These are phyloP conservation scores for Saccharomycopsis oosterbeekiorum DNA, from an alignment of 805 yeast genomes.

Conservation along the genomic window DNA sequence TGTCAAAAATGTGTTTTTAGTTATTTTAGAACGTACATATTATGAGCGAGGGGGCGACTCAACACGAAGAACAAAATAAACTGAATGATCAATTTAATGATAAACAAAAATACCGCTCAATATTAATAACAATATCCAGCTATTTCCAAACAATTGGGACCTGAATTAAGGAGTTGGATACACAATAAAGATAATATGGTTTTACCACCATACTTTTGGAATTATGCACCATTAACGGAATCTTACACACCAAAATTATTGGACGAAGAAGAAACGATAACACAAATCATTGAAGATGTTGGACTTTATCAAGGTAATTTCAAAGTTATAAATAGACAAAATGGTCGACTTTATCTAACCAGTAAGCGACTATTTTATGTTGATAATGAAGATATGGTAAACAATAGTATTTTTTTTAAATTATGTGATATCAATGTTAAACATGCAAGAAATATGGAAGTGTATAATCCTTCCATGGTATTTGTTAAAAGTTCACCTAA, in stretches of 20 bases:
- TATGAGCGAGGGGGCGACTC: not conserved
- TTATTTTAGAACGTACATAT: too few species aligned
- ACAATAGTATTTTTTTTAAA: constrained; percentile 38
- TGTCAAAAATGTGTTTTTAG: too few species aligned
- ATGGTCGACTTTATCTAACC: constrained; percentile 74
- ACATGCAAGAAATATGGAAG: constrained; percentile 27
- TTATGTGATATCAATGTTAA: constrained; percentile 21
- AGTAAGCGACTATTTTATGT: constrained; percentile 64
- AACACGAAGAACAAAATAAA: not conserved
- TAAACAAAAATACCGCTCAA: too few species aligned
- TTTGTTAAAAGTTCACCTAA: constrained; percentile 76
- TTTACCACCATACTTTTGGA: constrained; percentile 8
- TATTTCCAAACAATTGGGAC: too few species aligned
- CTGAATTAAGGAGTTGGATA: not conserved
- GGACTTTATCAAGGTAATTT: constrained; percentile 75
- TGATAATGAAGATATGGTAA: constrained; percentile 36
- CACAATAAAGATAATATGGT: not conserved
- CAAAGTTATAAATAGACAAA: constrained; percentile 53
- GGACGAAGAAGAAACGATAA: constrained; percentile 8
- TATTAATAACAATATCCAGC: too few species aligned
- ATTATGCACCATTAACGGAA: constrained; percentile 10
- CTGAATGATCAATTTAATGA: not conserved
- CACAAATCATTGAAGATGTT: constrained; percentile 22
- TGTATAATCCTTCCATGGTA: constrained; percentile 36
- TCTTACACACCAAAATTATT: constrained; percentile 10